A percentile compares a stretch with the other conserved stretches of the same genome.
Evolutionary conservation across 371 early-diverging fungal species (phyloP).

Genomic region (Rhizopus sp.): DNA sequence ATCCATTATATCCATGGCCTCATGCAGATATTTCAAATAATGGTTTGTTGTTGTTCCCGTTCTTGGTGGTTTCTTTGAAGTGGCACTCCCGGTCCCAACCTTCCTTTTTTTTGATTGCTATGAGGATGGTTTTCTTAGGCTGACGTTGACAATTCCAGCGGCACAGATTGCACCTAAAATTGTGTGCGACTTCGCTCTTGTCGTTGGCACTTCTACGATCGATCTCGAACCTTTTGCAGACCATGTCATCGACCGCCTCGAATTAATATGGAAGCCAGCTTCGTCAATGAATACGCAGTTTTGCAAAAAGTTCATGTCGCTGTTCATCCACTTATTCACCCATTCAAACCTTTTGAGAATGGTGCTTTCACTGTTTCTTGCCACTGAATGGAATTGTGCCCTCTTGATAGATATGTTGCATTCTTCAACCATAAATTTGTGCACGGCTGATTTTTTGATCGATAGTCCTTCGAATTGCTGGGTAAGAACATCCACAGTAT

Average conservation of each 20-base stretch:
- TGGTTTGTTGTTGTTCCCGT: no score
- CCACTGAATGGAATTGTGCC: slow-evolving; percentile 1
- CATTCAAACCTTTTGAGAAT: no score
- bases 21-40: not conserved
- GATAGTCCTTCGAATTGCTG: no score
- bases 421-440: slow-evolving; percentile 18
- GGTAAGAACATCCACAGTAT: no score
- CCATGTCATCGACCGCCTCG: not conserved
- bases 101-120: no score
- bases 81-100: no score
- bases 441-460: slow-evolving; percentile 7
- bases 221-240: slow-evolving; percentile 4
- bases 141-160: not conserved
- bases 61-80: no score
- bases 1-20: slow-evolving; percentile 8
- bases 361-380: slow-evolving; percentile 4
- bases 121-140: no score
- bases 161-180: slow-evolving; percentile 4
- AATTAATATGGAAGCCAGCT: slow-evolving; percentile 14
- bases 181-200: not conserved
- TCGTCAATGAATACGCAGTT: slow-evolving; percentile 15
- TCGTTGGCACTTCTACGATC: not conserved
- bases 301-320: slow-evolving; percentile 5
- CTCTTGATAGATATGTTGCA: slow-evolving; percentile 15
- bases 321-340: no score